Evolutionary conservation across 148 eudicot species (phyloP).

Genomic region (Tetragonia tetragonoides): DNA sequence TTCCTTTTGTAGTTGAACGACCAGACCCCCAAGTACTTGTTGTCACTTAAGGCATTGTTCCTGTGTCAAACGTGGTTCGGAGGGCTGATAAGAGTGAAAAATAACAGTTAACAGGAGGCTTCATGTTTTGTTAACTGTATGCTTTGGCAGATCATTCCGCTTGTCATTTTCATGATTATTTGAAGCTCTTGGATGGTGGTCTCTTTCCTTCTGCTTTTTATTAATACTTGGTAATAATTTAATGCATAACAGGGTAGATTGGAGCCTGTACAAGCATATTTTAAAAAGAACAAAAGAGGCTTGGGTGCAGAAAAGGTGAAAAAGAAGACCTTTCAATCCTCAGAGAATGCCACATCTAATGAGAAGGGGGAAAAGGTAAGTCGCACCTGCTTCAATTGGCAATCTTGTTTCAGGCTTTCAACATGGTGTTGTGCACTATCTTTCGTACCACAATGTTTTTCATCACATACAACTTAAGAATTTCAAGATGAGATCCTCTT

Average conservation of each 20-base stretch:
- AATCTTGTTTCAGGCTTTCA: background rate
- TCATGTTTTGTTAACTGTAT: background rate
- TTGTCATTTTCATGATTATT: background rate
- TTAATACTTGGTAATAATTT: constrained; percentile 17
- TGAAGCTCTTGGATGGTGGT: background rate
- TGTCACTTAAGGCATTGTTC: too few species aligned
- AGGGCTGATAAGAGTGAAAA: too few species aligned
- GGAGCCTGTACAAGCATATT: constrained; percentile 66
- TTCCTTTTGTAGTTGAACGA: too few species aligned
- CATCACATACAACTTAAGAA: background rate
- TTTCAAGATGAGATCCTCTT: background rate
- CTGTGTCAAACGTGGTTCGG: too few species aligned
- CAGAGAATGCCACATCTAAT: constrained; percentile 18
- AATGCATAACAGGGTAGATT: constrained; percentile 64
- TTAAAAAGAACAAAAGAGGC: constrained; percentile 73
- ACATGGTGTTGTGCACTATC: background rate
- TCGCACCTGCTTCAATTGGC: background rate
- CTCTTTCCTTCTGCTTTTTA: background rate
- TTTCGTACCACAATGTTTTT: background rate
- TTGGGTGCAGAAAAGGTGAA: constrained; percentile 66
- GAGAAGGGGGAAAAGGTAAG: constrained; percentile 38
- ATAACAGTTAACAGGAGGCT: too few species aligned
- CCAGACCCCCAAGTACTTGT: too few species aligned
- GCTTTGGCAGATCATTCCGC: background rate
- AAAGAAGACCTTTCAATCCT: constrained; percentile 35